phyloP scores from a whole-genome alignment of 345 rosid species.

The Ailanthus altissimus region DNA sequence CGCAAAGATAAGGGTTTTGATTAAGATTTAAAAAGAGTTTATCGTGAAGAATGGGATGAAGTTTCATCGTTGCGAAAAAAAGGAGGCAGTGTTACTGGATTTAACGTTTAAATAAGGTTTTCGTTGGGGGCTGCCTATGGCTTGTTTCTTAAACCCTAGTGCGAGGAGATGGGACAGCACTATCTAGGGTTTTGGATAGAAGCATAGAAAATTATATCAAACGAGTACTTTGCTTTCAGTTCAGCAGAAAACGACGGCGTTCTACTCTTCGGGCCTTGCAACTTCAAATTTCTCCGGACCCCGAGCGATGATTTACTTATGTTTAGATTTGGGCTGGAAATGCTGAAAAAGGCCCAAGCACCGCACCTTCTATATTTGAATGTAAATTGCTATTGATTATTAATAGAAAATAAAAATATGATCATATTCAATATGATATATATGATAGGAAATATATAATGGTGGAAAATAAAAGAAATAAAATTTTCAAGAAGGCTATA shows the following conservation, averaged over 20 bases:
- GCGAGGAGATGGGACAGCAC: not conserved
- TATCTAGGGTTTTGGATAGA: not conserved
- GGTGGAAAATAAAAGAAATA: too few species aligned
- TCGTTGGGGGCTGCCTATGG: not conserved
- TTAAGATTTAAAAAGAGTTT: too few species aligned
- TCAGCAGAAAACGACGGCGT: not conserved
- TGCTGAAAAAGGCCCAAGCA: not conserved
- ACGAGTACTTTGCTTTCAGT: not conserved
- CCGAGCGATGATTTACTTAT: not conserved
- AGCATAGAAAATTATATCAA: not conserved
- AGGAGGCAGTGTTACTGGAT: not conserved
- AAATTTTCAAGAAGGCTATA: too few species aligned
- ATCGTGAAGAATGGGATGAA: not conserved
- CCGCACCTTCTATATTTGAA: not conserved
- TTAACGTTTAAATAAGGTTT: conserved; percentile 10
- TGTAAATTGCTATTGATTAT: not conserved
- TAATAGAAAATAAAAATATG: too few species aligned
- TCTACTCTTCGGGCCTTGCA: not conserved
- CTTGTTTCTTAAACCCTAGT: conserved; percentile 32
- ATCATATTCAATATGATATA: too few species aligned
- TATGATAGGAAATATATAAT: too few species aligned
- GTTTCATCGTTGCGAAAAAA: conserved; percentile 26
- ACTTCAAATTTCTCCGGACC: not conserved
- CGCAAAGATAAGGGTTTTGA: conserved; percentile 7
- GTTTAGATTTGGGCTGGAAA: not conserved